Base-by-base conservation (phyloP, 1,284 basidiomycete species). In the Cryptococcus hybrid region DNA sequence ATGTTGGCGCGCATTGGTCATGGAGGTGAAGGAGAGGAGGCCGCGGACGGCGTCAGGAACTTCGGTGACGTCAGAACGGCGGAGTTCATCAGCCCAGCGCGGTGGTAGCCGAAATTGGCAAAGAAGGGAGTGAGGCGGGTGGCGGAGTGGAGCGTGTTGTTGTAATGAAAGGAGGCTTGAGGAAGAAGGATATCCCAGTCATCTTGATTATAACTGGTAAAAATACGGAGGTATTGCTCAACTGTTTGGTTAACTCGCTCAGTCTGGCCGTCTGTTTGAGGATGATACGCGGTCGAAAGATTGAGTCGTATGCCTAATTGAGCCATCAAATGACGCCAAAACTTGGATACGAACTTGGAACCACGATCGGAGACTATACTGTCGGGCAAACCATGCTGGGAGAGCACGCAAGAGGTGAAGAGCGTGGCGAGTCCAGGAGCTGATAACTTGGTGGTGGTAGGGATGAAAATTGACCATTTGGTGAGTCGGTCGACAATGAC, bases 111-210 rank as follows among this genome's bases (percentile, higher is more conserved):
- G 18, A 69, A 63, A 52, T 78, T 77, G 42, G 78, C 75, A 40
- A 69, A 78, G 71, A 83, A 82, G 0, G 81, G 82, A 3, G 76
- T 70, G 1, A 58, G 46, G 30, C 68, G 36, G 61, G 54, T 51
- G 71, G 80, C 69, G 1, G 60, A 48, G 35, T 70, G 39, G 62
- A 52, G 50, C 71, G 80, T n/a, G 67, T 82, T 83, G 62, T 83
- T 83, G 66, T 80, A 82, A 0, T 70, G 66, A 57, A 84, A 84
- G 60, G 82, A 76, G 0, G 80, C 80, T 5, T 81, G 58, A 0
- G 79, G 73, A 0, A 84, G 71, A n/a, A 77, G 77, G 3, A 78
- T 6, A 0, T 66, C 59, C 83, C 82, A 84, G 7, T 82, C 76
- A 24, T 69, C 67, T 57, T 84, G 81, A 15, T 80, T 68, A 39